Conservation (phyloP, 768 basidiomycete genomes). For the Tephrocybe sp. region DNA sequence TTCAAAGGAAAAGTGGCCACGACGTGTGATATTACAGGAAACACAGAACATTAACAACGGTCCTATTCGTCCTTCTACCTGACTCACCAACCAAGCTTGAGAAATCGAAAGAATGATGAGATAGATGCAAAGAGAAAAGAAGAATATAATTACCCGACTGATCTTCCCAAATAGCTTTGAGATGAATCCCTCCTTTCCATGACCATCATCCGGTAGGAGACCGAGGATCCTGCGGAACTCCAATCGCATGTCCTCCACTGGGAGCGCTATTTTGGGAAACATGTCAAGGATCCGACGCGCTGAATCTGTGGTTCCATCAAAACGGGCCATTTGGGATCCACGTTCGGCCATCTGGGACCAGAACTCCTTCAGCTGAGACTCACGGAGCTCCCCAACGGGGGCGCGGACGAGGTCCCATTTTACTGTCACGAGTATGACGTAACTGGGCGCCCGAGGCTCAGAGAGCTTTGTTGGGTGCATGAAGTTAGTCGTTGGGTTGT, state of each 20-base stretch:
- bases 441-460: slow-evolving; percentile 9
- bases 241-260: slow-evolving; percentile 9
- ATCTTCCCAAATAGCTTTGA: slow-evolving; percentile 10
- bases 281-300: slow-evolving; percentile 5
- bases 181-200: slow-evolving; percentile 9
- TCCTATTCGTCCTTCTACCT: not conserved
- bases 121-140: not conserved
- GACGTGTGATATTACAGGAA: not conserved
- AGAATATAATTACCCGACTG: not conserved
- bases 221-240: slow-evolving; percentile 10
- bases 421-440: slow-evolving; percentile 11
- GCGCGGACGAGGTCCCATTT: slow-evolving; percentile 5
- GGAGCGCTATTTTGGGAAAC: slow-evolving; percentile 6
- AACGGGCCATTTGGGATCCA: slow-evolving; percentile 11
- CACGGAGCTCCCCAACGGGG: slow-evolving; percentile 7
- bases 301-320: slow-evolving; percentile 5
- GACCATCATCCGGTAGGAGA: slow-evolving; percentile 1
- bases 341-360: slow-evolving; percentile 10
- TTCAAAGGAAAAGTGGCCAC: no score
- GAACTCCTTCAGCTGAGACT: slow-evolving; percentile 8
- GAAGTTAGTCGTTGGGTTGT: slow-evolving; percentile 10
- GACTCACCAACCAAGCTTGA: not conserved
- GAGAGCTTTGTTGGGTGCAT: slow-evolving; percentile 14
- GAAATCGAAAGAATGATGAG: not conserved
- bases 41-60: not conserved